These are phyloP conservation scores for Scenedesmus sp. DNA, from an alignment of 163 green algal genomes.

Conservation along the genomic window DNA sequence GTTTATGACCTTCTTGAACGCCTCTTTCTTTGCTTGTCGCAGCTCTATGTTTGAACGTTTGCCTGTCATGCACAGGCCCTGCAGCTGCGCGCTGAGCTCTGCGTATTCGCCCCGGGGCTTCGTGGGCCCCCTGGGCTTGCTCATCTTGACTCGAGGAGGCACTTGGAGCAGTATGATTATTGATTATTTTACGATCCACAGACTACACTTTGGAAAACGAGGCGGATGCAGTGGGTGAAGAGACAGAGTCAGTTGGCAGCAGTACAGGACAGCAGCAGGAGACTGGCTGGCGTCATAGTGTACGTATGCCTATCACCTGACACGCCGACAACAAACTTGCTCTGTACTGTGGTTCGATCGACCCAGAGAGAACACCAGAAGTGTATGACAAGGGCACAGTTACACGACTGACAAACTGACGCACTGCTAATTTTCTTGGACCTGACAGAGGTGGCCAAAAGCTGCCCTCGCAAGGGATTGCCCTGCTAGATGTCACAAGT, in stretches of 20 bases:
- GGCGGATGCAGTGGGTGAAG: neutral
- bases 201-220: neutral
- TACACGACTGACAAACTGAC: too few relatives aligned
- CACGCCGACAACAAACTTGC: too few relatives aligned
- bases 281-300: neutral
- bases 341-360: too few relatives aligned
- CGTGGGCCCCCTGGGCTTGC: conserved; percentile 8
- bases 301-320: neutral
- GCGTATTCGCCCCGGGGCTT: conserved; percentile 74
- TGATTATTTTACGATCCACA: neutral
- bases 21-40: conserved; percentile 69
- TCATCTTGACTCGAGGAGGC: neutral
- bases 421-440: too few relatives aligned
- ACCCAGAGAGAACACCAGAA: too few relatives aligned
- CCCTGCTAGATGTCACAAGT: too few relatives aligned
- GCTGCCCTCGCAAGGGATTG: too few relatives aligned
- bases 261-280: neutral
- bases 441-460: too few relatives aligned
- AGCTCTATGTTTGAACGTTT: conserved; percentile 70
- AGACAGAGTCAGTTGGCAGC: neutral
- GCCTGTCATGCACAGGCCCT: conserved; percentile 68
- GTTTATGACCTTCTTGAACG: conserved; percentile 72
- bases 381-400: too few relatives aligned
- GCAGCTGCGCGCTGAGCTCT: conserved; percentile 67
- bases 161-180: neutral